A percentile compares a stretch with the other conserved stretches of the same genome.
Conservation (phyloP, 805 yeast genomes). For the Saccharomyces cerevisiae region DNA sequence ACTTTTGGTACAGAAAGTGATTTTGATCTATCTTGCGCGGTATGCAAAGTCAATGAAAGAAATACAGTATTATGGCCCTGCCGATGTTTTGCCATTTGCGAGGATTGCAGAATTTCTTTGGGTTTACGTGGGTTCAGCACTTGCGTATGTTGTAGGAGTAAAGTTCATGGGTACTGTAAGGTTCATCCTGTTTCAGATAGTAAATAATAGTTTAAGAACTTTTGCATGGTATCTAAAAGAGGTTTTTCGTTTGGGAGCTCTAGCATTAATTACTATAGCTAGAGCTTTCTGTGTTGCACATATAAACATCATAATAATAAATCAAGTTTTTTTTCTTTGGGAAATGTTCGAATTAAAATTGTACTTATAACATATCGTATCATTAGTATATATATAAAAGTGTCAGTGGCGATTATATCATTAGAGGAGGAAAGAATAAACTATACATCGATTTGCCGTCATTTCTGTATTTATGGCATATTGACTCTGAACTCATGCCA, state of each 20-base stretch:
- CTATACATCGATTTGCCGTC: not conserved
- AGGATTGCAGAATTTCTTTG: slow-evolving; percentile 65
- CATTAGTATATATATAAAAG: not conserved
- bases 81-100: slow-evolving; percentile 81
- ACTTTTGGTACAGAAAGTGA: slow-evolving; percentile 7
- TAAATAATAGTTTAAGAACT: not conserved
- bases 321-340: not conserved
- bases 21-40: slow-evolving; percentile 52
- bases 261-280: not conserved
- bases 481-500: not conserved
- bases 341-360: not conserved
- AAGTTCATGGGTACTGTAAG: slow-evolving; percentile 50
- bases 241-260: not conserved
- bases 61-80: slow-evolving; percentile 90
- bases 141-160: slow-evolving; percentile 78
- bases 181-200: slow-evolving; percentile 12
- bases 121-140: slow-evolving; percentile 64
- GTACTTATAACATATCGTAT: not conserved
- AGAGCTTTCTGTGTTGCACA: not conserved
- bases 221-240: not conserved
- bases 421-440: not conserved
- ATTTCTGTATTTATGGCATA: not conserved
- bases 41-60: slow-evolving; percentile 68
- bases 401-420: not conserved
- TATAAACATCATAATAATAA: not conserved